phyloP scores from a whole-genome alignment of 2,329 filamentous ascomycete species.

The Cordyceps cateniannulata region DNA sequence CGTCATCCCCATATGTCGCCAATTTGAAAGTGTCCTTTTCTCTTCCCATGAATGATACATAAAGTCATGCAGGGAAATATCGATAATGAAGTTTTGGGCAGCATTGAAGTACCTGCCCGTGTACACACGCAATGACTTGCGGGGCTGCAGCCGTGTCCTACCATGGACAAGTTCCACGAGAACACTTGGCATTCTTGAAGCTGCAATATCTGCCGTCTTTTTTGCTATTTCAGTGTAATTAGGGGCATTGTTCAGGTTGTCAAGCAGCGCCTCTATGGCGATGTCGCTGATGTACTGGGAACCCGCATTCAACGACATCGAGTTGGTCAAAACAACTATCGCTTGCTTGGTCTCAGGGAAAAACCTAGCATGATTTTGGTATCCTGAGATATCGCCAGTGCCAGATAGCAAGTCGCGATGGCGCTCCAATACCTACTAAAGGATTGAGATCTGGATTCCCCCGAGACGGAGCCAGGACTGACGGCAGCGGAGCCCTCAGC shows the following conservation, averaged over 20 bases:
- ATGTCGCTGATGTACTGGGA: background rate
- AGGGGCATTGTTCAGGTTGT: background rate
- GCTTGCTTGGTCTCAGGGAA: background rate
- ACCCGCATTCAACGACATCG: background rate
- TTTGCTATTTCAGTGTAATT: background rate
- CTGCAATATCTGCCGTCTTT: background rate
- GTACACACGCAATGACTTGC: background rate
- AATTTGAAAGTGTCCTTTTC: background rate
- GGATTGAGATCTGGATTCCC: background rate
- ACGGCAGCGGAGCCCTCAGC: background rate
- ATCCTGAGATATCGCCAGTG: background rate
- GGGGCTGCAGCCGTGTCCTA: background rate
- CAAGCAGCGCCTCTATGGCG: background rate
- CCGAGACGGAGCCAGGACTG: background rate
- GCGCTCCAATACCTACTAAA: background rate
- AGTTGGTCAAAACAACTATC: background rate
- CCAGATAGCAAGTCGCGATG: background rate
- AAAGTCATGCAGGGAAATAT: background rate
- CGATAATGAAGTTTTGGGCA: background rate
- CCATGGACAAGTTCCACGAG: background rate
- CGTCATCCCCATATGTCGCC: background rate
- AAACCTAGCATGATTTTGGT: background rate
- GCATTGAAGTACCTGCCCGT: background rate
- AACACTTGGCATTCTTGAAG: background rate
- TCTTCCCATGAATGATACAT: background rate